Conservation (phyloP, 345 rosid species). For the Firmiana major region DNA sequence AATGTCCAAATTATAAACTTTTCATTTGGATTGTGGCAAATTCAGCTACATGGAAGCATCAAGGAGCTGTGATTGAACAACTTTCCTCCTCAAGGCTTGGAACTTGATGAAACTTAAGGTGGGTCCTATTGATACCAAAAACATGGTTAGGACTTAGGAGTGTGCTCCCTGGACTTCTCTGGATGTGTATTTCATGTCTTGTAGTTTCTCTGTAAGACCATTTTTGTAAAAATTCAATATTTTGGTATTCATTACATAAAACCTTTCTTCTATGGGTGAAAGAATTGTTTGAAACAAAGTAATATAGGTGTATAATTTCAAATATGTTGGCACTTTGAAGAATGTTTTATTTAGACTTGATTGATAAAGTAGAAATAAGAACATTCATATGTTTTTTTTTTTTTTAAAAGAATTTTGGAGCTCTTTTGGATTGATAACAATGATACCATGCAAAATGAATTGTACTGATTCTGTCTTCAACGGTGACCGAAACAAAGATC, state of each 20-base stretch:
- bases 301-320: neutral
- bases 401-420: neutral
- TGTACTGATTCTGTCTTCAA: neutral
- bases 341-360: neutral
- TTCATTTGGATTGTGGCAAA: neutral
- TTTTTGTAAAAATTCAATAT: neutral
- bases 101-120: neutral
- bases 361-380: neutral
- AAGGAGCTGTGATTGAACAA: neutral
- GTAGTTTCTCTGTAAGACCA: neutral
- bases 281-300: neutral
- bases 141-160: neutral
- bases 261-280: neutral
- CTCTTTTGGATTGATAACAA: no score
- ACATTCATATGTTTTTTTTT: no score
- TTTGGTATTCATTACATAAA: neutral
- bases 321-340: neutral
- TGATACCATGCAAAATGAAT: neutral
- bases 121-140: neutral
- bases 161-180: neutral
- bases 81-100: neutral
- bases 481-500: neutral
- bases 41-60: slow-evolving; percentile 6
- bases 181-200: neutral
- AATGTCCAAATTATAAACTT: neutral